A percentile compares a stretch with the other conserved stretches of the same genome.
Conservation (phyloP, 306 rosid species). For the Pyrus betulifolia region DNA sequence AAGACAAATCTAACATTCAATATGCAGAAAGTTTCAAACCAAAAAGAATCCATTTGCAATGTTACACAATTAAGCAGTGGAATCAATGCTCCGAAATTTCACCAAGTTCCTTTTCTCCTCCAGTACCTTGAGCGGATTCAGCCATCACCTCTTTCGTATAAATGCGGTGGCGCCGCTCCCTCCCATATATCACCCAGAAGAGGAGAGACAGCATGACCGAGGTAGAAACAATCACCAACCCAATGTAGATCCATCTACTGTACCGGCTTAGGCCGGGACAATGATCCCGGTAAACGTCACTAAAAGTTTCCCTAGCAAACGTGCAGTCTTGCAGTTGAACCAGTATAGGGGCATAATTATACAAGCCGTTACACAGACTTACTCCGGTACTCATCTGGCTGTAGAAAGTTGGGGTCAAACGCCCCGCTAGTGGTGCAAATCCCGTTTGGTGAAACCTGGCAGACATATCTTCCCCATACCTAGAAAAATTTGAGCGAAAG, state of each 20-base stretch:
- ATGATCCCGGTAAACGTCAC: constrained; percentile 16
- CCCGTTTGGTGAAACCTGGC: constrained; percentile 35
- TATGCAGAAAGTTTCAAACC: background rate
- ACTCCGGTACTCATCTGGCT: constrained; percentile 31
- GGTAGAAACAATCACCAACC: constrained; percentile 36
- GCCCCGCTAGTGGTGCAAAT: constrained; percentile 43
- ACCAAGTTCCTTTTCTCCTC: constrained; percentile 18
- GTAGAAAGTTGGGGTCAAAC: constrained; percentile 46
- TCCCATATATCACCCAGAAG: constrained; percentile 46
- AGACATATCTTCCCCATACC: constrained; percentile 43
- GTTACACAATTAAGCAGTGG: background rate
- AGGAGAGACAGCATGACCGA: constrained; percentile 48
- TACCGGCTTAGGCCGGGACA: constrained; percentile 38
- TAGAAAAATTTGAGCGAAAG: background rate
- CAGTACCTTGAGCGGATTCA: constrained; percentile 12
- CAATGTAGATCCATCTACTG: constrained; percentile 31
- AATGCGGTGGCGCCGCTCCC: constrained; percentile 33
- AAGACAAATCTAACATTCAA: background rate
- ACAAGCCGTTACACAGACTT: constrained; percentile 28
- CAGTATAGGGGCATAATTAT: constrained; percentile 32
- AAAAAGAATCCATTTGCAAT: background rate
- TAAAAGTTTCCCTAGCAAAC: constrained; percentile 38
- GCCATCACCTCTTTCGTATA: background rate
- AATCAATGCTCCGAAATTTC: background rate
- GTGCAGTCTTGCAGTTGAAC: constrained; percentile 50